Percentiles rank a stretch among this genome's conserved stretches.
phyloP scores from a whole-genome alignment of 176 grass and related monocot species.

The Puya raimondii region DNA sequence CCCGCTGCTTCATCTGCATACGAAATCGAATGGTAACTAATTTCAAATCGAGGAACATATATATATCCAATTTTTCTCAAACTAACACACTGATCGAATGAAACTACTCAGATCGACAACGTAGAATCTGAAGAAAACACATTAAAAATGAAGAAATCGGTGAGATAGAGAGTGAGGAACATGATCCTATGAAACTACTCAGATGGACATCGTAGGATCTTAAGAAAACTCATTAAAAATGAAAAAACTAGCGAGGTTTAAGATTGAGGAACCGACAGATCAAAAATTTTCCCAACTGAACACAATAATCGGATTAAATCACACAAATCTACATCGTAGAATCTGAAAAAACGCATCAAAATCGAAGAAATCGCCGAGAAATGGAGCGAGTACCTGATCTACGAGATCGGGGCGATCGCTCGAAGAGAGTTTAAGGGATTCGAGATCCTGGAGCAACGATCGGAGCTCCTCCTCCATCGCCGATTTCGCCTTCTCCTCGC shows the following conservation, averaged over 20 bases:
- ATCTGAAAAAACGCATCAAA: constrained; percentile 7
- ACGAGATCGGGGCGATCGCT: constrained; percentile 19
- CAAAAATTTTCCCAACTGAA: not conserved
- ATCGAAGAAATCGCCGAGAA: not conserved
- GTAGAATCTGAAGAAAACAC: not conserved
- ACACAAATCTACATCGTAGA: not conserved
- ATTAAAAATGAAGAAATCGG: not conserved
- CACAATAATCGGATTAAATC: not conserved
- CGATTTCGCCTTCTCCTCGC: not conserved
- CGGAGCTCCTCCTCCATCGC: constrained; percentile 59
- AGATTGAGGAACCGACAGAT: not conserved
- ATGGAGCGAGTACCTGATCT: constrained; percentile 32
- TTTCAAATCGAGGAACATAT: not conserved
- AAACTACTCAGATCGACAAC: not conserved
- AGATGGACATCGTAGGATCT: not conserved
- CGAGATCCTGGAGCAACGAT: constrained; percentile 49
- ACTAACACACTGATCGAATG: not conserved
- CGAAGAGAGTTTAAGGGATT: constrained; percentile 46
- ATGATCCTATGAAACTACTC: not conserved
- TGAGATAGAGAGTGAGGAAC: not conserved
- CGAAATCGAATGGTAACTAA: not conserved
- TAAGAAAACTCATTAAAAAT: not conserved
- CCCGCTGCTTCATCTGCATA: constrained; percentile 48
- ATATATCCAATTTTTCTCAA: no score
- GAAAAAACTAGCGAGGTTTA: not conserved